phyloP scores from a whole-genome alignment of 2,329 filamentous ascomycete genomes.

The Rhynchosporium graminicola region DNA sequence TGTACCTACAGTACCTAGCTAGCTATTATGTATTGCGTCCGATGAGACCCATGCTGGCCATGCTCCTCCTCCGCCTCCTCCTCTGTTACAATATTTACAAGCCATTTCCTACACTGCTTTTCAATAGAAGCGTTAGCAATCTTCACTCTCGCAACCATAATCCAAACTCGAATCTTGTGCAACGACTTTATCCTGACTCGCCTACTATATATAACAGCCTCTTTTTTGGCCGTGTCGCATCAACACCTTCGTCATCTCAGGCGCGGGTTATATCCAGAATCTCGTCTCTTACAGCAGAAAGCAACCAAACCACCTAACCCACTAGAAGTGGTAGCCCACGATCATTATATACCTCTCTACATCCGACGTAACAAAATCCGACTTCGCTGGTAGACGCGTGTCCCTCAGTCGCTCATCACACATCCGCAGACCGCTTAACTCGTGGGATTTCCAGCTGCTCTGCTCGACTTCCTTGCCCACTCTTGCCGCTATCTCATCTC shows the following conservation, averaged over 20 bases:
- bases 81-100: conserved; percentile 5
- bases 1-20: too few species aligned
- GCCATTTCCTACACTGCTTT: background rate
- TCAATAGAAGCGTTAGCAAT: background rate
- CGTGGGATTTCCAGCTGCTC: conserved; percentile 14
- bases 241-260: conserved; percentile 18
- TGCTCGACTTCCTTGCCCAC: conserved; percentile 19
- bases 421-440: conserved; percentile 7
- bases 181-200: conserved; percentile 13
- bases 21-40: conserved; percentile 15
- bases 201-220: conserved; percentile 4
- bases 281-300: background rate
- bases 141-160: background rate
- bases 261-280: conserved; percentile 14
- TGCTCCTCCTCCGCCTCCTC: background rate
- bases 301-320: conserved; percentile 7
- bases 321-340: background rate
- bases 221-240: conserved; percentile 13
- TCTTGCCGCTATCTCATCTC: conserved; percentile 14
- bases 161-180: background rate
- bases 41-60: background rate
- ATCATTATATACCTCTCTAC: conserved; percentile 22
- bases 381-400: background rate
- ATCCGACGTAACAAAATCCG: conserved; percentile 19
- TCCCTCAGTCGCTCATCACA: conserved; percentile 12